These are phyloP conservation scores for Solanum chmielewskii DNA, from an alignment of 257 asterid species.

Conservation along the genomic window DNA sequence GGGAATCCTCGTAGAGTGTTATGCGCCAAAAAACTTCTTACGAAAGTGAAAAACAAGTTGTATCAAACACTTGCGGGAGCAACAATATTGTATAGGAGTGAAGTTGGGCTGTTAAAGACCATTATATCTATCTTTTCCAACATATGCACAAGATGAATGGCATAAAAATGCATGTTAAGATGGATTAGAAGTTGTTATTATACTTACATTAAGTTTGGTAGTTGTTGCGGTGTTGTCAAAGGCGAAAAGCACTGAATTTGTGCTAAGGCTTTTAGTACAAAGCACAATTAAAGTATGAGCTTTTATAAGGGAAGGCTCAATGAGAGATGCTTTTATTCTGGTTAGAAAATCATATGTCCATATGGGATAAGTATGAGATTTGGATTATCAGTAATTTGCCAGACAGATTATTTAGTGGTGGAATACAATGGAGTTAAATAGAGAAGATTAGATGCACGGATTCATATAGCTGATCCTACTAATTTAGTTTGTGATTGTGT, in stretches of 20 bases:
- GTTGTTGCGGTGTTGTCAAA: neutral
- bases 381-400: neutral
- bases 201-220: neutral
- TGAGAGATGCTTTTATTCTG: neutral
- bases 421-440: neutral
- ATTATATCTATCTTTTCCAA: neutral
- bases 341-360: neutral
- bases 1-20: neutral
- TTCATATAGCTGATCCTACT: neutral
- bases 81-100: neutral
- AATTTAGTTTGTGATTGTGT: neutral
- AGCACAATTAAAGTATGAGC: neutral
- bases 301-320: neutral
- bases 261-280: neutral
- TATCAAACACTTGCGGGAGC: neutral
- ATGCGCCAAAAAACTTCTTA: neutral
- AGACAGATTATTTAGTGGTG: neutral
- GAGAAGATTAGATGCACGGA: neutral
- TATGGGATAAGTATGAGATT: neutral
- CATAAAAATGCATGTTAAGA: neutral
- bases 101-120: neutral
- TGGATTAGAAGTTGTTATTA: neutral
- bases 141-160: neutral
- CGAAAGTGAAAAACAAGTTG: neutral
- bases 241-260: neutral